Percentiles rank a stretch among this genome's conserved stretches.
phyloP scores from a whole-genome alignment of 345 rosid species.

The Eucalyptus cloeziana region DNA sequence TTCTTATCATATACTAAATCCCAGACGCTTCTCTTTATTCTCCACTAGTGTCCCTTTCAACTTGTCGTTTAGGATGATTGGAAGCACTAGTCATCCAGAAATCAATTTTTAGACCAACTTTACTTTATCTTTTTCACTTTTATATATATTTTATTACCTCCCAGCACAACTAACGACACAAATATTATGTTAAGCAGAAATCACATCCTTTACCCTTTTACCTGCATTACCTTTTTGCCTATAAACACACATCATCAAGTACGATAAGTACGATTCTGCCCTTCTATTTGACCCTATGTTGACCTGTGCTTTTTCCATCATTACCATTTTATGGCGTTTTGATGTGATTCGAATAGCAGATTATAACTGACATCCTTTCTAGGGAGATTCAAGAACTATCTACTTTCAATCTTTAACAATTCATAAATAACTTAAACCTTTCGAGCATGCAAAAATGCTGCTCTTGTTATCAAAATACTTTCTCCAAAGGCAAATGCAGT shows the following conservation, averaged over 20 bases:
- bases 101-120: neutral
- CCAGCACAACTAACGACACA: neutral
- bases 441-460: neutral
- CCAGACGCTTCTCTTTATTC: neutral
- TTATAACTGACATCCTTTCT: neutral
- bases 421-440: neutral
- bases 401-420: neutral
- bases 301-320: neutral
- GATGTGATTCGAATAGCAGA: neutral
- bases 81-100: neutral
- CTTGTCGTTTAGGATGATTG: neutral
- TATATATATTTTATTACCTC: neutral
- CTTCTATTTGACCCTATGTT: neutral
- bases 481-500: neutral
- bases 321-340: neutral
- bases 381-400: neutral
- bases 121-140: neutral
- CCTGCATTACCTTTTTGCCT: neutral
- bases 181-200: neutral
- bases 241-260: neutral
- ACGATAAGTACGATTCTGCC: neutral
- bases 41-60: conserved; percentile 1
- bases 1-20: neutral
- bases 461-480: neutral
- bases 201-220: neutral